phyloP scores from a whole-genome alignment of 78 protist species.

The Bodo saltans region DNA sequence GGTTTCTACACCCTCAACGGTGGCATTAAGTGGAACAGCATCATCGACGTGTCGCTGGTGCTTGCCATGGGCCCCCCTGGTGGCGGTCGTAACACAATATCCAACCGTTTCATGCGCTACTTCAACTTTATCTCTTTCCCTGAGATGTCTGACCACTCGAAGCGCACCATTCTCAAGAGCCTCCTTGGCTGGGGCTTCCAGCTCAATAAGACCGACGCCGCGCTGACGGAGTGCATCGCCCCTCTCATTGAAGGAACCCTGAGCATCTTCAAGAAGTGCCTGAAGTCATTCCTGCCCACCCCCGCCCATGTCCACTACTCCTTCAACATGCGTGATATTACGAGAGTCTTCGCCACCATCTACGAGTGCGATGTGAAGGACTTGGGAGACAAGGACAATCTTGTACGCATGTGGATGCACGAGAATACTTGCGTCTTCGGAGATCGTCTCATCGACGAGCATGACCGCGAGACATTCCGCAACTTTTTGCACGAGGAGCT shows the following conservation, averaged over 20 bases:
- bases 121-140: conserved; percentile 71
- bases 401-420: conserved; percentile 77
- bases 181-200: conserved; percentile 11
- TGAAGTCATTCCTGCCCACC: conserved; percentile 68
- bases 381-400: background rate
- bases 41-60: conserved; percentile 46
- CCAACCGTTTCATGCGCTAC: conserved; percentile 72
- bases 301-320: conserved; percentile 87
- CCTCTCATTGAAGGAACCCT: conserved; percentile 45
- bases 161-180: conserved; percentile 49
- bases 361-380: conserved; percentile 28
- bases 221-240: background rate
- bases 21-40: conserved; percentile 15
- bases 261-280: conserved; percentile 30
- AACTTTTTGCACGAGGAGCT: background rate
- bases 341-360: conserved; percentile 72
- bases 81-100: conserved; percentile 71
- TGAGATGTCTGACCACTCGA: conserved; percentile 48
- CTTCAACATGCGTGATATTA: conserved; percentile 89
- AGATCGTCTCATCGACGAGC: conserved; percentile 79
- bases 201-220: background rate
- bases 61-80: conserved; percentile 87
- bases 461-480: conserved; percentile 61
- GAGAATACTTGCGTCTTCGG: conserved; percentile 78
- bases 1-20: conserved; percentile 66